Evolutionary conservation across 2,329 filamentous ascomycete genomes (phyloP).

Genomic region (Herpotrichia juniperi): DNA sequence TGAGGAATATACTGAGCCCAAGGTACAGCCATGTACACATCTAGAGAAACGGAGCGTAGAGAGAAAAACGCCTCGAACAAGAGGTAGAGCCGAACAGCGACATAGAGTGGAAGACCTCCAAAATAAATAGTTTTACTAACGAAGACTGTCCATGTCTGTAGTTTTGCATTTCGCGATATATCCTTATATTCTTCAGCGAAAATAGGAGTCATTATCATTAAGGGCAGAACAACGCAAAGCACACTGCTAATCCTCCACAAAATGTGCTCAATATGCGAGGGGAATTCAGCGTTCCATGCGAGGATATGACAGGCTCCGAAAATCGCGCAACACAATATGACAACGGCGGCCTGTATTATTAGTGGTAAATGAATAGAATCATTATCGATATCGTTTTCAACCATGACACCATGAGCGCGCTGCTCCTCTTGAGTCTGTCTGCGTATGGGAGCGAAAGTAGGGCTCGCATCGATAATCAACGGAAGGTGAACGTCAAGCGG

Average conservation of each 20-base stretch:
- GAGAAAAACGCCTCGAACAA: slow-evolving; percentile 10
- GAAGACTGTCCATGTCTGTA: no score
- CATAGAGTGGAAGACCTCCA: neutral
- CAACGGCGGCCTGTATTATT: neutral
- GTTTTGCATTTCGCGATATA: neutral
- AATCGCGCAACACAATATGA: slow-evolving; percentile 1
- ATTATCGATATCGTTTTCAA: no score
- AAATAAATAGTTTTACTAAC: no score
- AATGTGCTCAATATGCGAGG: slow-evolving; percentile 2
- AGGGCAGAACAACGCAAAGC: neutral
- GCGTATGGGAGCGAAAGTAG: no score
- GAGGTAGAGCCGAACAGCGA: slow-evolving; percentile 4
- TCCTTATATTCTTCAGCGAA: neutral
- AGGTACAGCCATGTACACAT: no score
- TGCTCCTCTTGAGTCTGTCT: no score
- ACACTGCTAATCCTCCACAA: slow-evolving; percentile 9
- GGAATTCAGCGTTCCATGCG: slow-evolving; percentile 9
- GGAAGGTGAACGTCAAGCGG: no score
- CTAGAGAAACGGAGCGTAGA: neutral
- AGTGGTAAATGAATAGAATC: no score
- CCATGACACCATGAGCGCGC: no score
- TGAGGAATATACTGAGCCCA: no score
- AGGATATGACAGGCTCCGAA: slow-evolving; percentile 8
- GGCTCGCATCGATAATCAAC: no score
- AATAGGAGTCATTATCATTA: neutral